Evolutionary conservation across 2,329 filamentous ascomycete genomes (phyloP).

Genomic region (Cladosporium velox): DNA sequence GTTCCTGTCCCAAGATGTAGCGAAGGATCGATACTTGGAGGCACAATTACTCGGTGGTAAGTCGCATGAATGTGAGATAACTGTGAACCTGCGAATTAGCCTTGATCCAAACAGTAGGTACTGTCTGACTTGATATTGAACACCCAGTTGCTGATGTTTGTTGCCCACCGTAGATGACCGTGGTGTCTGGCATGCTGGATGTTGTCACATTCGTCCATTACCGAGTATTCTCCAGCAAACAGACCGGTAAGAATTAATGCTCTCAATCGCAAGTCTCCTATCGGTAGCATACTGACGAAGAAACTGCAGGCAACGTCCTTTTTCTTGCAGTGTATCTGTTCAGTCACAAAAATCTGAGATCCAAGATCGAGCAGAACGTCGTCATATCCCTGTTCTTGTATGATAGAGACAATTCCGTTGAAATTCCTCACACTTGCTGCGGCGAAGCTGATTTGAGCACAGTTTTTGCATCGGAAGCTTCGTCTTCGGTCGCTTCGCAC

Average conservation of each 20-base stretch:
- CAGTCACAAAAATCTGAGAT: not conserved
- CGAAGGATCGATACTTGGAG: slow-evolving; percentile 1
- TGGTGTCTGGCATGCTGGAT: slow-evolving; percentile 33
- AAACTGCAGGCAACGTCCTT: slow-evolving; percentile 7
- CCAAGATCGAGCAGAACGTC: slow-evolving; percentile 14
- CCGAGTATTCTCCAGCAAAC: slow-evolving; percentile 33
- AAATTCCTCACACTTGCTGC: not conserved
- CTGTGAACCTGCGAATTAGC: not conserved
- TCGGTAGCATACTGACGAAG: not conserved
- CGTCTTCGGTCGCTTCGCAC: slow-evolving; percentile 5
- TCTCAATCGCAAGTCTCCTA: not conserved
- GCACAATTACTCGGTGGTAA: slow-evolving; percentile 6
- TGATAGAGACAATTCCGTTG: not conserved
- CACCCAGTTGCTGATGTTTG: not conserved
- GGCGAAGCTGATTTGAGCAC: not conserved
- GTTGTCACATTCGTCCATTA: slow-evolving; percentile 34
- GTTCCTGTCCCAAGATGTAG: slow-evolving; percentile 6
- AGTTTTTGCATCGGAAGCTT: slow-evolving; percentile 13
- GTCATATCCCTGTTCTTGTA: slow-evolving; percentile 4
- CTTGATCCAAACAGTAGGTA: not conserved
- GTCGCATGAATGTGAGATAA: not conserved
- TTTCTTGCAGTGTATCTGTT: slow-evolving; percentile 11
- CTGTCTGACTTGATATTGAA: too few relatives aligned
- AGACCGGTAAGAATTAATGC: slow-evolving; percentile 39
- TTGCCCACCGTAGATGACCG: slow-evolving; percentile 24